Percentiles rank a stretch among this genome's conserved stretches.
Evolutionary conservation across 345 rosid species (phyloP).

Genomic region (Brassica rapa): DNA sequence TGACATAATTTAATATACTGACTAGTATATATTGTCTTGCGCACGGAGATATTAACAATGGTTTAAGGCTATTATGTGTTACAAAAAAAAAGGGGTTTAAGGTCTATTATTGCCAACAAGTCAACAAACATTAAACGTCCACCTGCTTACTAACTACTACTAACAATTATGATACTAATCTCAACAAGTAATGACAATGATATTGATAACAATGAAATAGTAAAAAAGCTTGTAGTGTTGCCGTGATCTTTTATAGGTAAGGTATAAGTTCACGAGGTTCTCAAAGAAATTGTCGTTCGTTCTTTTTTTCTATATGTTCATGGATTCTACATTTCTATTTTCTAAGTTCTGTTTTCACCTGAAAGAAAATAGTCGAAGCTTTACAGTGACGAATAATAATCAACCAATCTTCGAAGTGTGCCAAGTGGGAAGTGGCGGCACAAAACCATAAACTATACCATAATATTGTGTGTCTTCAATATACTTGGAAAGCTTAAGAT

Average conservation of each 20-base stretch:
- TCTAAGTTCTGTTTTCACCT: not conserved
- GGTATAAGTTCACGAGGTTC: not conserved
- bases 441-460: not conserved
- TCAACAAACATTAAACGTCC: conserved; percentile 38
- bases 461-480: not conserved
- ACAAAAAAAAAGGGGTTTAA: not conserved
- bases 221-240: not conserved
- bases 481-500: not conserved
- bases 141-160: conserved; percentile 23
- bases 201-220: not conserved
- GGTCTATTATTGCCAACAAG: conserved; percentile 25
- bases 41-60: conserved; percentile 17
- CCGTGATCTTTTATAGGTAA: not conserved
- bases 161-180: not conserved
- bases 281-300: not conserved
- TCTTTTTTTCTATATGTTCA: not conserved
- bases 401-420: not conserved
- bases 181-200: not conserved
- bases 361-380: not conserved
- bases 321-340: not conserved
- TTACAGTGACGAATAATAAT: not conserved
- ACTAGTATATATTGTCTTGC: conserved; percentile 5
- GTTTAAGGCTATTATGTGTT: not conserved
- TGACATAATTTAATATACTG: not conserved
- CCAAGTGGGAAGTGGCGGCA: not conserved